Evolutionary conservation across 352 stramenopile genomes (phyloP).

Genomic region (Globisporangium alternatum): DNA sequence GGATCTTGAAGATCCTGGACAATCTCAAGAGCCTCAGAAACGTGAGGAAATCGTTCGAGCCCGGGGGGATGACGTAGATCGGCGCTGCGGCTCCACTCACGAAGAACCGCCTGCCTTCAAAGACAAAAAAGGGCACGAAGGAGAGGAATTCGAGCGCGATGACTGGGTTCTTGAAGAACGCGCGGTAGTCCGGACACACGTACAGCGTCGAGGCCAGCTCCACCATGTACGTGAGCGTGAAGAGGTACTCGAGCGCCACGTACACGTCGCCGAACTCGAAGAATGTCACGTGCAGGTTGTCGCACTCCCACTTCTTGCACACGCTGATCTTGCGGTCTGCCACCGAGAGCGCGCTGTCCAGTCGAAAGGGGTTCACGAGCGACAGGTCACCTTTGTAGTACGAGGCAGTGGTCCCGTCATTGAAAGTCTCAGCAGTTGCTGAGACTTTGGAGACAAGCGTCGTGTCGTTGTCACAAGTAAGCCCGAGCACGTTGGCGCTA

Average conservation of each 20-base stretch:
- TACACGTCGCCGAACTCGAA: conserved; percentile 61
- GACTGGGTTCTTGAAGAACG: conserved; percentile 67
- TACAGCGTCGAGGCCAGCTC: conserved; percentile 44
- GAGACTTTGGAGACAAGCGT: conserved; percentile 10
- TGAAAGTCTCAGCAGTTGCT: neutral
- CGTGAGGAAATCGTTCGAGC: conserved; percentile 57
- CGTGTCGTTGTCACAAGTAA: conserved; percentile 45
- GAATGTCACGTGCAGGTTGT: conserved; percentile 70
- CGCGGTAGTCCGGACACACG: conserved; percentile 32
- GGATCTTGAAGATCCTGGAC: conserved; percentile 76
- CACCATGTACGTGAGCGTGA: conserved; percentile 63
- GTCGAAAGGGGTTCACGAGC: conserved; percentile 50
- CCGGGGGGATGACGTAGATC: conserved; percentile 67
- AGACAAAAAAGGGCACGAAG: conserved; percentile 70
- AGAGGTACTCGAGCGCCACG: conserved; percentile 58
- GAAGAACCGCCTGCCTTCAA: conserved; percentile 38
- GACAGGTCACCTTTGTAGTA: conserved; percentile 27
- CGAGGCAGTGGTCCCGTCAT: conserved; percentile 2
- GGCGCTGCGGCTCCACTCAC: conserved; percentile 24
- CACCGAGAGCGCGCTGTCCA: conserved; percentile 35
- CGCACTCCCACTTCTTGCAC: conserved; percentile 76
- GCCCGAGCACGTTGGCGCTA: conserved; percentile 24
- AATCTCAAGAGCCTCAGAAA: conserved; percentile 58
- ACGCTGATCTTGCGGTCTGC: conserved; percentile 40
- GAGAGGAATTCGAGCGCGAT: conserved; percentile 62